phyloP scores from a whole-genome alignment of 2,329 filamentous ascomycete genomes.

The Grosmannia penicillata region DNA sequence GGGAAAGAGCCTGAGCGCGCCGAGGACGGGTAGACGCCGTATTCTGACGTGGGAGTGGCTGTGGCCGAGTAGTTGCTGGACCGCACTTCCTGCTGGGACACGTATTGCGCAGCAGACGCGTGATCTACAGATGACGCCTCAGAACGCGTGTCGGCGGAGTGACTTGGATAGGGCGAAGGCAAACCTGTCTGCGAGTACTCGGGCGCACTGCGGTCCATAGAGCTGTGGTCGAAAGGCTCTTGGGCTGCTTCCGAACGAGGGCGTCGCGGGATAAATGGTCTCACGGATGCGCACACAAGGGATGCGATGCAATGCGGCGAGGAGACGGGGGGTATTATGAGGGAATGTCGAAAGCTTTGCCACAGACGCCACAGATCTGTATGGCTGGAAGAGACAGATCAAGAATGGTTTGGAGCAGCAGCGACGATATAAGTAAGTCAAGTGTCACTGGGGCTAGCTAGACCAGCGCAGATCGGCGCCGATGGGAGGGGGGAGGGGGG shows the following conservation, averaged over 20 bases:
- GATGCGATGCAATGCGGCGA: background rate
- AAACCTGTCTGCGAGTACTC: constrained; percentile 84
- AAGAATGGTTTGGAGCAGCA: constrained; percentile 4
- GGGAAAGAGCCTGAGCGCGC: constrained; percentile 75
- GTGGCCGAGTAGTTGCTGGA: constrained; percentile 52
- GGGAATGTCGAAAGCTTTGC: background rate
- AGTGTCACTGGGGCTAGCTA: constrained; percentile 16
- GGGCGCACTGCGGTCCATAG: constrained; percentile 49
- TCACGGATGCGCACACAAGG: background rate
- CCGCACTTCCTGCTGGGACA: constrained; percentile 67
- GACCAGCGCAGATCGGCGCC: constrained; percentile 11
- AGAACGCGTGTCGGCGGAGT: constrained; percentile 59
- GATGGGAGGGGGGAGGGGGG: background rate
- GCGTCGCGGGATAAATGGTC: too few species aligned
- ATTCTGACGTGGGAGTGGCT: constrained; percentile 79
- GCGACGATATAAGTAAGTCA: constrained; percentile 12
- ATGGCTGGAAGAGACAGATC: constrained; percentile 1
- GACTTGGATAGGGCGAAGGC: constrained; percentile 55
- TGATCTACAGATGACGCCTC: constrained; percentile 80
- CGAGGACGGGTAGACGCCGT: constrained; percentile 60
- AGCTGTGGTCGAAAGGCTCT: constrained; percentile 12
- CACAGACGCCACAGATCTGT: constrained; percentile 1
- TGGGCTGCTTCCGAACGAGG: constrained; percentile 8
- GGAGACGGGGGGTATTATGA: background rate
- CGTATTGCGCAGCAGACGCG: constrained; percentile 82